phyloP scores from a whole-genome alignment of 1,284 basidiomycete species.

The Cutaneotrichosporon arboriforme region DNA sequence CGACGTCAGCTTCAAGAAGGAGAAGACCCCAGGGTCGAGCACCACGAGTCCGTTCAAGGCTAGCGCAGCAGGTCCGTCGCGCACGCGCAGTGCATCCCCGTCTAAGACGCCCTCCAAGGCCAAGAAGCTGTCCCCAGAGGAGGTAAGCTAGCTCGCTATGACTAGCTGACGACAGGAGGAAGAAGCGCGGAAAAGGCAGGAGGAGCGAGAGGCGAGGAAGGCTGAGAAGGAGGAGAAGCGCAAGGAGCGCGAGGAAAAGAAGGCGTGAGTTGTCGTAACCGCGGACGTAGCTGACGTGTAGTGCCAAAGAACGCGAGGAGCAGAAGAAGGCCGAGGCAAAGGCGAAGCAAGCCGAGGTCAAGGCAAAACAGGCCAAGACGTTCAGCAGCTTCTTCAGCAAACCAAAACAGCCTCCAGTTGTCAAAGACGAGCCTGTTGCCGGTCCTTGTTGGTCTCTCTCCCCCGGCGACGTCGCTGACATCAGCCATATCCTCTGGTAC shows the following conservation, averaged over 20 bases:
- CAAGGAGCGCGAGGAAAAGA: conserved; percentile 15
- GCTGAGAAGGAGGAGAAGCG: conserved; percentile 13
- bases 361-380: conserved; percentile 32
- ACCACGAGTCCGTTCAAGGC: not conserved
- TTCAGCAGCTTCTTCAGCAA: conserved; percentile 36
- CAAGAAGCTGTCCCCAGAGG: conserved; percentile 29
- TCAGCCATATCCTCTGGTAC: not conserved
- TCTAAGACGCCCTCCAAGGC: conserved; percentile 24
- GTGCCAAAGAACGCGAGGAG: conserved; percentile 32
- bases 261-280: too few relatives aligned
- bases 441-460: conserved; percentile 18
- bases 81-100: conserved; percentile 27
- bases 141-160: conserved; percentile 23
- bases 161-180: conserved; percentile 23
- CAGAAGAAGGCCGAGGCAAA: conserved; percentile 28
- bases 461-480: not conserved
- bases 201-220: conserved; percentile 8
- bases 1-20: not conserved
- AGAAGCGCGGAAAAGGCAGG: conserved; percentile 17
- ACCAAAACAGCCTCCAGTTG: conserved; percentile 12
- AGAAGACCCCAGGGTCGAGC: not conserved
- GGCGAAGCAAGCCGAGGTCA: conserved; percentile 29
- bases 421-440: too few relatives aligned
- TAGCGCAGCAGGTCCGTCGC: not conserved
- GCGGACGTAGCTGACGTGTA: conserved; percentile 19